phyloP scores from a whole-genome alignment of 2,329 filamentous ascomycete species.

The Bipolaris oryzae region DNA sequence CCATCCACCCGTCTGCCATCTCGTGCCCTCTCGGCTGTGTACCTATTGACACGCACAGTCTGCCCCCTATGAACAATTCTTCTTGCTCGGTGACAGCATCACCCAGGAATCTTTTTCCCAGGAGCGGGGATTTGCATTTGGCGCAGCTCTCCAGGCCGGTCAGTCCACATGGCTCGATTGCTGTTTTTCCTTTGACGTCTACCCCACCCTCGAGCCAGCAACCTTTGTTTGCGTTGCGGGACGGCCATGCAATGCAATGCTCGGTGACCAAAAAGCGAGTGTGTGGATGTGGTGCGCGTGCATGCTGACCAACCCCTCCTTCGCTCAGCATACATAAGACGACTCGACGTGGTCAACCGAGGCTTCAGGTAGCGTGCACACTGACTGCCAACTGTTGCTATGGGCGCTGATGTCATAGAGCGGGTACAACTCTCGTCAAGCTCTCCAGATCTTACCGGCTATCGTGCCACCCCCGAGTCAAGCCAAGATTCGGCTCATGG shows the following conservation, averaged over 20 bases:
- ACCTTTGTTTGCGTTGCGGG: not conserved
- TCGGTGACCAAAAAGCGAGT: not conserved
- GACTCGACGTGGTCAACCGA: constrained; percentile 85
- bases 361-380: constrained; percentile 67
- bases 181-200: not conserved
- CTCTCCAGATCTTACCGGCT: constrained; percentile 69
- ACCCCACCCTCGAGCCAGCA: not conserved
- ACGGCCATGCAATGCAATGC: not conserved
- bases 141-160: constrained; percentile 73
- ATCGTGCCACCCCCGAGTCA: constrained; percentile 71
- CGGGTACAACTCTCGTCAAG: constrained; percentile 83
- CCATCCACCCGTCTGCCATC: not conserved
- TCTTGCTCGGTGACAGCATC: constrained; percentile 91
- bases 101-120: constrained; percentile 71
- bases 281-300: not conserved
- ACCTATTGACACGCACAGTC: constrained; percentile 29
- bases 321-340: constrained; percentile 71
- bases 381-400: not conserved
- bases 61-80: constrained; percentile 52
- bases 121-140: constrained; percentile 73
- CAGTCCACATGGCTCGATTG: constrained; percentile 37
- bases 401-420: constrained; percentile 43
- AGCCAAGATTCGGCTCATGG: constrained; percentile 70
- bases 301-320: constrained; percentile 16
- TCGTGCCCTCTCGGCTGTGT: not conserved